phyloP scores from a whole-genome alignment of 495 filamentous ascomycete genomes.

The Aspergillus cristatus region DNA sequence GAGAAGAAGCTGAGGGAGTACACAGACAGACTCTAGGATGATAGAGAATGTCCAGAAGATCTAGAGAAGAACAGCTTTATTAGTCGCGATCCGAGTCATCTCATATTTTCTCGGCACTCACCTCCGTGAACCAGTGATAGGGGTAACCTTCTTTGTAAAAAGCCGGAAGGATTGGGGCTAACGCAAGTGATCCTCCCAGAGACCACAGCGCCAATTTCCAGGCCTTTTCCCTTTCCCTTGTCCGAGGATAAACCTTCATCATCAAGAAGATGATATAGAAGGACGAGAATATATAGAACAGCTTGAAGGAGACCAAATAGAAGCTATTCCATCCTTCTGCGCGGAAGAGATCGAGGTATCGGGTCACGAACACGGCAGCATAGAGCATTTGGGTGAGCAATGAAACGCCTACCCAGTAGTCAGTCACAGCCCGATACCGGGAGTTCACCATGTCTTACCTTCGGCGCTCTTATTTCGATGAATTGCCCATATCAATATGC shows the following conservation, averaged over 20 bases:
- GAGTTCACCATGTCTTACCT: conserved; percentile 42
- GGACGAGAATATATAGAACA: conserved; percentile 79
- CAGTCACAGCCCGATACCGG: too few species aligned
- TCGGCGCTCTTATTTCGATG: conserved; percentile 82
- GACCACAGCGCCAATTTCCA: conserved; percentile 75
- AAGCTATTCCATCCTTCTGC: conserved; percentile 35
- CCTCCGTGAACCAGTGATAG: conserved; percentile 45
- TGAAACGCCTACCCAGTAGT: conserved; percentile 58
- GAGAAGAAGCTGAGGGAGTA: conserved; percentile 84
- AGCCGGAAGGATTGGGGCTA: conserved; percentile 56
- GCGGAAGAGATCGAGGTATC: conserved; percentile 77
- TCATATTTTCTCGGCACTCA: conserved; percentile 25
- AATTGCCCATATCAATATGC: conserved; percentile 85
- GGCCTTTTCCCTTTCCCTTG: conserved; percentile 78
- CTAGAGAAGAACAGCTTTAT: conserved; percentile 28
- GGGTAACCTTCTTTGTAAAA: conserved; percentile 42
- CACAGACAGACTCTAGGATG: conserved; percentile 80
- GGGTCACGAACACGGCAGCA: conserved; percentile 69
- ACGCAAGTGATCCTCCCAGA: conserved; percentile 46
- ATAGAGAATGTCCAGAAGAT: conserved; percentile 77
- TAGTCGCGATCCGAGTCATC: neutral
- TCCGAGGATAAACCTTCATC: conserved; percentile 78
- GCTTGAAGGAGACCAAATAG: conserved; percentile 68
- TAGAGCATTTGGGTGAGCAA: conserved; percentile 90
- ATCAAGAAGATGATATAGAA: conserved; percentile 83